Base-by-base conservation (phyloP, 345 rosid species). In the Ceriops tagal region DNA sequence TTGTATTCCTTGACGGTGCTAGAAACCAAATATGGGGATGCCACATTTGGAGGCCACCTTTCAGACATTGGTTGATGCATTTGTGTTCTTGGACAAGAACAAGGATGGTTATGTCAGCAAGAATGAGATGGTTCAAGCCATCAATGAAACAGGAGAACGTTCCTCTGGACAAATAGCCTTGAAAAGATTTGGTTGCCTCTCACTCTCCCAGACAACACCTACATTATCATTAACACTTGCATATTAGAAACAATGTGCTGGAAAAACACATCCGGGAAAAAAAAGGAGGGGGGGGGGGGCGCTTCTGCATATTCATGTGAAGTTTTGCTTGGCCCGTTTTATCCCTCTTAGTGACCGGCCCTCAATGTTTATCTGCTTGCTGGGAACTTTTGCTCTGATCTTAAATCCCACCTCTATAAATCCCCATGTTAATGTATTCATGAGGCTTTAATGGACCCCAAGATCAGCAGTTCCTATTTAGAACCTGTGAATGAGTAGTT, bases 71-170 rank as follows among this genome's bases (percentile, higher is more conserved):
- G 97, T 88, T 18, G 91, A 87, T 67, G 90, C 97, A 51, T 95
- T 95, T 70, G 93, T 87, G 78, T 85, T 92, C 80, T 79, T 92
- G 78, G 99, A 95, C 83, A 81, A 79, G 87, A 87, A 90, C 83
- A 92, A 86, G 75, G 96, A 95, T 65, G 96, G 96, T 10, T 81
- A 81, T 55, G 99, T 92, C 39, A 90, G 96, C 89, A 91, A 85
- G 74, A 83, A 53, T 70, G 99, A 95, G 92, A 86, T 90, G 99
- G 81, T 87, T 70, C 80, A 80, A 59, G 97, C 97, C 73, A 83
- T 88, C 68, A 86, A 87, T 71, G 97, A 95, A 76, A 85, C 96
- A 8, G 97, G 99, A 66, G 97, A 95, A 57, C 89, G 93, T 32
- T 89, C 99, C 6, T 84, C 96, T 0, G 96, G 97, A 53, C 80